Evolutionary conservation across 768 basidiomycete genomes (phyloP).

Genomic region (Tricholomella constricta): DNA sequence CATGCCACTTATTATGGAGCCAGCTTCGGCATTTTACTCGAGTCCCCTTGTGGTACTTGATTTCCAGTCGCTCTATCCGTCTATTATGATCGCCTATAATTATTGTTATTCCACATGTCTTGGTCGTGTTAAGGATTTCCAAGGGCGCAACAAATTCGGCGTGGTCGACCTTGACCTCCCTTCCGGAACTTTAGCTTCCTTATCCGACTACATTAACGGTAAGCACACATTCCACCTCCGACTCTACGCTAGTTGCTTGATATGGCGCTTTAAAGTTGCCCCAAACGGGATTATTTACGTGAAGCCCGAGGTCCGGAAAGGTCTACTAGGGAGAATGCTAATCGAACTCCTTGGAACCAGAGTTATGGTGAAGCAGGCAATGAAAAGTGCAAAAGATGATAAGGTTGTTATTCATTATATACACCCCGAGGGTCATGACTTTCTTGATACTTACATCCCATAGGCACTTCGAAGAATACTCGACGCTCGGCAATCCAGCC

Average conservation of each 20-base stretch:
- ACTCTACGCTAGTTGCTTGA: background rate
- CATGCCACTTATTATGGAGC: conserved; percentile 95
- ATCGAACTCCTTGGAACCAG: conserved; percentile 90
- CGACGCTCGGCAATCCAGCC: conserved; percentile 87
- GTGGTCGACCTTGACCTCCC: conserved; percentile 72
- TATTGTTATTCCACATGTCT: conserved; percentile 97
- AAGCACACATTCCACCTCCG: conserved; percentile 18
- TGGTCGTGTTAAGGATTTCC: conserved; percentile 84
- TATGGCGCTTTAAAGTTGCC: conserved; percentile 57
- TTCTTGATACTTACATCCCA: background rate
- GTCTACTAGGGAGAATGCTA: conserved; percentile 89
- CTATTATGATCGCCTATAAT: conserved; percentile 98
- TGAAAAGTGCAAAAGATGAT: conserved; percentile 78
- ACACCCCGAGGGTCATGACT: background rate
- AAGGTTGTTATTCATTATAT: conserved; percentile 59
- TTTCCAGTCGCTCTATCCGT: conserved; percentile 96
- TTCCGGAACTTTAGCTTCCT: conserved; percentile 62
- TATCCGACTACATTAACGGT: conserved; percentile 82
- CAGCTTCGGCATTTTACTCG: conserved; percentile 88
- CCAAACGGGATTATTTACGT: conserved; percentile 96
- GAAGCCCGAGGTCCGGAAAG: conserved; percentile 80
- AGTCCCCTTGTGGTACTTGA: conserved; percentile 93
- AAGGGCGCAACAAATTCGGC: conserved; percentile 87
- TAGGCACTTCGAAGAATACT: conserved; percentile 77
- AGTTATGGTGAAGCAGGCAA: conserved; percentile 97